Evolutionary conservation across 2,329 filamentous ascomycete species (phyloP).

Genomic region (Torrubiella hemipterigena): DNA sequence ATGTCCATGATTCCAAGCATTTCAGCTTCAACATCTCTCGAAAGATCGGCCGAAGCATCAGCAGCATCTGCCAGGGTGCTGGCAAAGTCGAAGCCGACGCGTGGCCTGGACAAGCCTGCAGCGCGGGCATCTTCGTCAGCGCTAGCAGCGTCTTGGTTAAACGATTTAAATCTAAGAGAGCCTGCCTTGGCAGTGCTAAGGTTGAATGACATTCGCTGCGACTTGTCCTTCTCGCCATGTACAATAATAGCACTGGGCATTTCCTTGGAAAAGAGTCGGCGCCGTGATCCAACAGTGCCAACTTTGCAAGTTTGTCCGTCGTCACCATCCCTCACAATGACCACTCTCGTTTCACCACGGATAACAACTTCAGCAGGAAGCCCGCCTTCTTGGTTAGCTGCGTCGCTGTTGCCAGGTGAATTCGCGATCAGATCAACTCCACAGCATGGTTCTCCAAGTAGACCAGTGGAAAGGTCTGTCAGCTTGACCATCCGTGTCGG

Average conservation of each 20-base stretch:
- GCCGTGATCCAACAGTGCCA: slow-evolving; percentile 24
- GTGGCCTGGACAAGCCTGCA: too few species aligned
- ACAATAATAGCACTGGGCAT: slow-evolving; percentile 42
- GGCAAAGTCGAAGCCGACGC: slow-evolving; percentile 40
- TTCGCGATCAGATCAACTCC: slow-evolving; percentile 34
- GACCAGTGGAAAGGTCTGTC: slow-evolving; percentile 36
- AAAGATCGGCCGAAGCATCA: slow-evolving; percentile 36
- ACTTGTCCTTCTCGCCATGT: slow-evolving; percentile 29
- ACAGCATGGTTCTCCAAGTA: slow-evolving; percentile 45
- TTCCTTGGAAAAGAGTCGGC: slow-evolving; percentile 24
- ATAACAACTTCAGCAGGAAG: slow-evolving; percentile 42
- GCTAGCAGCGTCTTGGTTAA: slow-evolving; percentile 15
- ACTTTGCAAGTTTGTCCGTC: slow-evolving; percentile 32
- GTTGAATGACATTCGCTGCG: slow-evolving; percentile 33
- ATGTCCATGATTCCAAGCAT: slow-evolving; percentile 56
- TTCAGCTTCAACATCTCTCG: slow-evolving; percentile 44
- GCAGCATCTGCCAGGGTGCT: slow-evolving; percentile 40
- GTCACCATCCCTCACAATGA: slow-evolving; percentile 42
- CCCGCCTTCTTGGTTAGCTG: slow-evolving; percentile 18
- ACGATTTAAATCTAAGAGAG: slow-evolving; percentile 19
- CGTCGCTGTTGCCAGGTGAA: slow-evolving; percentile 12
- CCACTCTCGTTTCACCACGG: slow-evolving; percentile 42
- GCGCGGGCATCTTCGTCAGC: slow-evolving; percentile 13
- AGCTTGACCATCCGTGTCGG: slow-evolving; percentile 44
- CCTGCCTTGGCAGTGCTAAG: slow-evolving; percentile 32